Evolutionary conservation across 2,329 filamentous ascomycete genomes (phyloP), one percentile per base, ranked within the genome.

Genomic region (Calcarisporium arbuscula): DNA sequence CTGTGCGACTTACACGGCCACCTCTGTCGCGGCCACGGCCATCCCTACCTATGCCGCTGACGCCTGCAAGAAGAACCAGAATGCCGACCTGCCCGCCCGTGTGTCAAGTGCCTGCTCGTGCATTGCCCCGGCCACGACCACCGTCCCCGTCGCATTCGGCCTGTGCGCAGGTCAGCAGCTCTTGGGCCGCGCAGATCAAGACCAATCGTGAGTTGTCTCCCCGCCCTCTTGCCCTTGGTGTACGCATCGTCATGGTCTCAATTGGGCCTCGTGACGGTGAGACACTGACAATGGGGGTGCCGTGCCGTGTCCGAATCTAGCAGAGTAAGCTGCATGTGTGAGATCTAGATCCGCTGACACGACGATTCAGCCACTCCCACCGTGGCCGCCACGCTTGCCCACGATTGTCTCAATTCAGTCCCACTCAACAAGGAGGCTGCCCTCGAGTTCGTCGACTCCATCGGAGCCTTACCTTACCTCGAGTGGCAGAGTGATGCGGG

Each of bases 401-500:
- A 56, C 28, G 54, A 58, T 5, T 67, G 63, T 35, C 47, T 66
- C 4, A 45, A 53, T 12, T 51, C 60, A 7, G 60, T 65, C 5
- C 63, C 62, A 11, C 58, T 63, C 39, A 52, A 56, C 35, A 51
- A 48, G 7, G 44, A 53, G 6, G 53, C 52, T 6, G 63, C 58
- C 2, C 36, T 51, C 34, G 43, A 56, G 32, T 46, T 67, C 14
- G 44, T 66, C 35, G 49, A 56, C 32, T 59, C 57, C 28, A 44
- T 65, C 17, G 54, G 56, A 40, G n/a, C n/a, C n/a, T n/a, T n/a
- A n/a, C 58, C 61, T 5, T 70, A 65, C 30, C 50, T 65, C 2
- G 56, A 68, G 34, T 72, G 66, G 53, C 68, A 73, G 45, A 68
- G 64, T 27, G 66, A 65, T 4, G 50, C 66, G 9, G 60, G 64